Conservation (phyloP, 1,139 yeast species). For the Candida mesenterica region DNA sequence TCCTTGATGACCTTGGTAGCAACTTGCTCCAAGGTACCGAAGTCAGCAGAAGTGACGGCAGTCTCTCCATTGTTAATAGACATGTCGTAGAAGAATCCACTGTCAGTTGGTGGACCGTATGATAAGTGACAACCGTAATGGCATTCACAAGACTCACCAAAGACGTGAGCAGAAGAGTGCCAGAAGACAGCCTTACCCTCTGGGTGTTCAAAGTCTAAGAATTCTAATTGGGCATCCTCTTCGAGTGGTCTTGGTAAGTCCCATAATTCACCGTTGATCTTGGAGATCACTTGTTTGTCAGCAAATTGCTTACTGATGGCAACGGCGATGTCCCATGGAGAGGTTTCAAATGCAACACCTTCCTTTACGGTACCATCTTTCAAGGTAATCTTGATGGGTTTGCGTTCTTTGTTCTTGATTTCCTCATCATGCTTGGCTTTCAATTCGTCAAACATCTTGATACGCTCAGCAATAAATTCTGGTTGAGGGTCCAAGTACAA, state of each 20-base stretch:
- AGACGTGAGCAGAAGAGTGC: slow-evolving; percentile 98
- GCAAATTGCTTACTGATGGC: slow-evolving; percentile 77
- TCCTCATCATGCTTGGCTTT: slow-evolving; percentile 76
- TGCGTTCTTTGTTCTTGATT: slow-evolving; percentile 56
- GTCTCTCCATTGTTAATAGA: slow-evolving; percentile 74
- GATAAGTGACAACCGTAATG: slow-evolving; percentile 89
- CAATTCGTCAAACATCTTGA: slow-evolving; percentile 74
- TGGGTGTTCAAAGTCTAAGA: slow-evolving; percentile 63
- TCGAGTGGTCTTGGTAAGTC: slow-evolving; percentile 95
- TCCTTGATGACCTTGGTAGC: slow-evolving; percentile 92
- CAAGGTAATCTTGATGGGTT: slow-evolving; percentile 72
- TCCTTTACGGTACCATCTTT: slow-evolving; percentile 81
- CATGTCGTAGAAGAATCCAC: slow-evolving; percentile 98
- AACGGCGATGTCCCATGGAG: slow-evolving; percentile 83
- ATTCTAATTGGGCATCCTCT: slow-evolving; percentile 65
- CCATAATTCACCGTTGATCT: slow-evolving; percentile 85
- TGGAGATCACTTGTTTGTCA: slow-evolving; percentile 88
- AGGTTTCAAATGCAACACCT: slow-evolving; percentile 85
- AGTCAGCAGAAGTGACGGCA: slow-evolving; percentile 80
- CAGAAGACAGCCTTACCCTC: slow-evolving; percentile 96
- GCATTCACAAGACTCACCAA: slow-evolving; percentile 98
- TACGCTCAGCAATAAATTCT: slow-evolving; percentile 74
- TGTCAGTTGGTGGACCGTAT: slow-evolving; percentile 95
- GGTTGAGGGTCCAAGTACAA: slow-evolving; percentile 75
- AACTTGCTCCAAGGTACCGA: slow-evolving; percentile 78